Evolutionary conservation across 148 eudicot species (phyloP), one percentile per base, ranked within the genome.

Genomic region (Rhododendron simsii): DNA sequence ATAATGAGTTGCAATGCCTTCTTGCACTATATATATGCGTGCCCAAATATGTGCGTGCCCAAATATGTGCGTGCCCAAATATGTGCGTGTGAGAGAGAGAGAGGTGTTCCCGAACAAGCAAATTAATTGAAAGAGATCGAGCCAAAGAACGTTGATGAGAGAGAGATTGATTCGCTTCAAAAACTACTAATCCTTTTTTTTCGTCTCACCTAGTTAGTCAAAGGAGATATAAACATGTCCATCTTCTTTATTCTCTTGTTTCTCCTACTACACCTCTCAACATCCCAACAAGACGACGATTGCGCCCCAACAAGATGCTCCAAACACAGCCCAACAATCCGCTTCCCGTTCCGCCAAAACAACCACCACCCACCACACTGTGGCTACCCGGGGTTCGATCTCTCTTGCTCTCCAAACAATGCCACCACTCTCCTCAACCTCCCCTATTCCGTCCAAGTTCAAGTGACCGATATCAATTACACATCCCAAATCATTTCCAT

Each of bases 11-110:
- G 41, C 44, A 41, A 41, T 41, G 44, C 44, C 44, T 41, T 41
- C 44, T 41, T 41, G 44, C 44, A 41, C 44, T 41, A 41, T 41
- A 41, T 6, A 5, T 41, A 5, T 41, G 44, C 41, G 41, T 0
- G 5, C 41, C 41, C 6, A 39, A 39, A 37, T 35, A 37, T 39
- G 2, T 37, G 3, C 2, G 39, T 37, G 39, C n/a, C n/a, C n/a
- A n/a, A n/a, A n/a, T n/a, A n/a, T 37, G 44, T 41, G 6, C 5
- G 44, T 5, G 44, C n/a, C n/a, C n/a, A n/a, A n/a, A n/a, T n/a
- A n/a, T n/a, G n/a, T n/a, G n/a, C n/a, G n/a, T n/a, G n/a, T n/a
- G 44, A 0, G 7, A 5, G 7, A 5, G 7, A 0, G 7, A 5
- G 7, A 4, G 5, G 41, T 4, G 44, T 41, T 41, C 44, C 6